Conservation (phyloP, 192 early-diverging fungal species). For the Coemansia sp. region DNA sequence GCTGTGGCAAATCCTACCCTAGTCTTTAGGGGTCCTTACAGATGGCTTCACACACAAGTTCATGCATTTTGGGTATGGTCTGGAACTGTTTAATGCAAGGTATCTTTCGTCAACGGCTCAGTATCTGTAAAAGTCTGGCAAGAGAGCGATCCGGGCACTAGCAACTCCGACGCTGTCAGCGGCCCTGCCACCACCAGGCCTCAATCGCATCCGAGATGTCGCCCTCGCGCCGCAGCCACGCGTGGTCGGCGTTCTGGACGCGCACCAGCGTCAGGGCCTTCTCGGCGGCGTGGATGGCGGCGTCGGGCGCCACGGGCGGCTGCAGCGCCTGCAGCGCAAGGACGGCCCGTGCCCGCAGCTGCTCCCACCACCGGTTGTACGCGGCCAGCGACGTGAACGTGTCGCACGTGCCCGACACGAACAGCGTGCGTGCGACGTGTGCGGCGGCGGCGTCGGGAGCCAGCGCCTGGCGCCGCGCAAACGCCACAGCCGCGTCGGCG, state of each 20-base stretch:
- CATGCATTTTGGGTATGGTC: too few species aligned
- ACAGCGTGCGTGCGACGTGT: constrained; percentile 33
- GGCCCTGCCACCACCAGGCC: constrained; percentile 38
- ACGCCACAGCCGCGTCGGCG: constrained; percentile 18
- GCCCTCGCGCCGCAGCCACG: constrained; percentile 49
- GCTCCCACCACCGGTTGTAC: constrained; percentile 44
- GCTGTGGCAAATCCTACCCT: too few species aligned
- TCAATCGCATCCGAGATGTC: constrained; percentile 44
- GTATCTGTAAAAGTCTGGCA: too few species aligned
- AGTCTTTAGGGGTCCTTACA: too few species aligned
- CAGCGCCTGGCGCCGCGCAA: constrained; percentile 7
- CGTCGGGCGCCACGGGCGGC: constrained; percentile 3
- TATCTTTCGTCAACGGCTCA: too few species aligned
- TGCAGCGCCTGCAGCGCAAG: constrained; percentile 14
- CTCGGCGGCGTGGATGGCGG: constrained; percentile 19
- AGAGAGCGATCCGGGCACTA: too few species aligned
- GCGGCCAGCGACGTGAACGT: constrained; percentile 33
- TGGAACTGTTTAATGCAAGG: too few species aligned
- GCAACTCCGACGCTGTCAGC: too few species aligned
- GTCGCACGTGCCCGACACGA: constrained; percentile 44
- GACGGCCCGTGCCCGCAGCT: constrained; percentile 22
- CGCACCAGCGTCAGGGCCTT: constrained; percentile 29
- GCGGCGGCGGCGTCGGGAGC: neutral
- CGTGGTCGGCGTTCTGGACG: constrained; percentile 46
- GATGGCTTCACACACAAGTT: too few species aligned